phyloP scores from a whole-genome alignment of 306 rosid species.

The Carpinus viminea region DNA sequence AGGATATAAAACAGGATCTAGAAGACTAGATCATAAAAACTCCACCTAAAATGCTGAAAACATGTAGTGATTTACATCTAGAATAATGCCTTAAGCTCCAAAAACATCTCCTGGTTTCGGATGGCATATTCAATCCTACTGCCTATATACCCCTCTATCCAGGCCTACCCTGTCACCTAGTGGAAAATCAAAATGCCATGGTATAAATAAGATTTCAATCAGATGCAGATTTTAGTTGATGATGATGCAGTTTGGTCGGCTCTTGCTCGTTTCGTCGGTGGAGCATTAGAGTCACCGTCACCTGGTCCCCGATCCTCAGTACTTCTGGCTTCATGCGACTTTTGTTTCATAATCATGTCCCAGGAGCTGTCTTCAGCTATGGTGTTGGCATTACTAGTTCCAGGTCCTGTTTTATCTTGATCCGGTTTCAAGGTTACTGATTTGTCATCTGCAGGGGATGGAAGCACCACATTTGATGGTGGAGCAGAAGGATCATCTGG shows the following conservation, averaged over 20 bases:
- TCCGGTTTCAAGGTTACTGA: slow-evolving; percentile 33
- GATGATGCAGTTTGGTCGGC: slow-evolving; percentile 25
- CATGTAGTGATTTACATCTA: slow-evolving; percentile 25
- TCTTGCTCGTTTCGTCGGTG: slow-evolving; percentile 63
- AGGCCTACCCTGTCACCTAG: slow-evolving; percentile 15
- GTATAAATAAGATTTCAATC: neutral
- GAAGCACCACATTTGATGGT: slow-evolving; percentile 14
- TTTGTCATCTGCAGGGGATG: slow-evolving; percentile 25
- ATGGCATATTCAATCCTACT: neutral
- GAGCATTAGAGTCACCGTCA: slow-evolving; percentile 32
- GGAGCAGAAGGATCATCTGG: slow-evolving; percentile 38
- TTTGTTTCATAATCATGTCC: slow-evolving; percentile 40
- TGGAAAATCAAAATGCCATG: slow-evolving; percentile 16
- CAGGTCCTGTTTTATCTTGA: slow-evolving; percentile 20
- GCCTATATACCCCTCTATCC: neutral
- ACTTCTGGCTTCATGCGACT: slow-evolving; percentile 37
- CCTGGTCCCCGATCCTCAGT: slow-evolving; percentile 22
- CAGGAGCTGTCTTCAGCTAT: slow-evolving; percentile 32
- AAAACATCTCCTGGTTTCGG: neutral
- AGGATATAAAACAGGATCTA: slow-evolving; percentile 9
- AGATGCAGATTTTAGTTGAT: neutral
- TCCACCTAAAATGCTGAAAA: slow-evolving; percentile 22
- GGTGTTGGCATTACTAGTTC: slow-evolving; percentile 9
- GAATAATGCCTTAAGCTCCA: slow-evolving; percentile 6
- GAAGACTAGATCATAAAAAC: slow-evolving; percentile 14